Percentiles rank a stretch among this genome's conserved stretches.
Evolutionary conservation across 306 rosid genomes (phyloP).

Genomic region (Rosa persica): DNA sequence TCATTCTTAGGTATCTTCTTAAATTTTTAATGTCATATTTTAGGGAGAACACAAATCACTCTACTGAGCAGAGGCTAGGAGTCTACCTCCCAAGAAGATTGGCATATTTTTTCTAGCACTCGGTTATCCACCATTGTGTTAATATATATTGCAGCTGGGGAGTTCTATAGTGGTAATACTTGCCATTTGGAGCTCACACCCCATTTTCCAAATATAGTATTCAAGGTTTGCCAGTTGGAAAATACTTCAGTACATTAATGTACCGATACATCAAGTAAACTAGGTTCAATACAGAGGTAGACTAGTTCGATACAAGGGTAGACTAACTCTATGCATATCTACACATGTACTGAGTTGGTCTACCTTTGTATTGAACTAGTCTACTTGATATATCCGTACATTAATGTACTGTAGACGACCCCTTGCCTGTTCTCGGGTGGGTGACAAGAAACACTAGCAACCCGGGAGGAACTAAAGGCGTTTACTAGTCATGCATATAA

Average conservation of each 20-base stretch:
- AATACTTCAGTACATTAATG: too few relatives aligned
- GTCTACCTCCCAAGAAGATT: constrained; percentile 89
- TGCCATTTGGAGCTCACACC: constrained; percentile 74
- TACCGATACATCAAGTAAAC: too few relatives aligned
- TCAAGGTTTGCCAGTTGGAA: constrained; percentile 51
- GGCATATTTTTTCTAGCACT: constrained; percentile 88
- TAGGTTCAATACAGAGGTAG: too few relatives aligned
- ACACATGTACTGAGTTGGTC: too few relatives aligned
- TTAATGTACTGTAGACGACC: too few relatives aligned
- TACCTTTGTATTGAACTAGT: too few relatives aligned
- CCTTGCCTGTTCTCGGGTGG: constrained; percentile 29
- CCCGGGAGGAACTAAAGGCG: constrained; percentile 67
- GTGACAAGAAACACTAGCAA: constrained; percentile 83
- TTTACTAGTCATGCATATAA: constrained; percentile 80
- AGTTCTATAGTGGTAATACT: constrained; percentile 77
- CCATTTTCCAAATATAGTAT: constrained; percentile 69
- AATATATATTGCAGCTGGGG: constrained; percentile 92
- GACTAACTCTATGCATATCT: too few relatives aligned
- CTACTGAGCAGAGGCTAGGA: constrained; percentile 77
- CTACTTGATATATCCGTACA: too few relatives aligned
- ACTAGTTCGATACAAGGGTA: too few relatives aligned
- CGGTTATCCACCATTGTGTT: constrained; percentile 68
- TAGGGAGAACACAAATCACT: constrained; percentile 85
- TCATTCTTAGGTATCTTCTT: not conserved
- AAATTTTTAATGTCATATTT: constrained; percentile 24